Base-by-base conservation (phyloP, 306 rosid species). In the Cicer arietinum region DNA sequence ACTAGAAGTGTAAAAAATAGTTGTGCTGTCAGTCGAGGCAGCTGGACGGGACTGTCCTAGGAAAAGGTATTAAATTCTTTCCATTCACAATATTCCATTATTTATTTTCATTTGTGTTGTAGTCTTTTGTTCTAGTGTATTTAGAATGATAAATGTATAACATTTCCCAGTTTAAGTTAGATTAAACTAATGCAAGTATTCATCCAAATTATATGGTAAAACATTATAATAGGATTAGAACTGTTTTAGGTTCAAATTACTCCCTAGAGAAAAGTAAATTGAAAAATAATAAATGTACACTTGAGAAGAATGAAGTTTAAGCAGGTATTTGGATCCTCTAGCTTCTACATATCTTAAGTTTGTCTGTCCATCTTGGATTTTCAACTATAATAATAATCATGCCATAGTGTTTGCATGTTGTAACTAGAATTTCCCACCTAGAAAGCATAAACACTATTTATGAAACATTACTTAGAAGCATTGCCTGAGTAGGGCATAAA, bases 391-490 rank as follows among this genome's bases (percentile, higher is more conserved):
- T 30, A 30, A 30, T 30, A 73, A 30, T 14, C 52, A 30, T 30
- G 16, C 40, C 60, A 20, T 22, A 17, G 14, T 47, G 20, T 61
- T 54, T 45, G 43, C 58, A 43, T 46, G 75, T 69, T 25, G 30
- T 61, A 45, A 42, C 41, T 14, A 58, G 48, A 44, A 50, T 8
- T 78, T 57, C 47, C 8, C 74, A 54, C 40, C 65, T 5, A 41
- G 35, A 25, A 25, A 25, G 35, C 35, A 25, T 25, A 2, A 25
- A 3, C 35, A 25, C 35, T 25, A 25, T 25, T 25, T 22, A 25
- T 71, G 67, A 72, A 59, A 20, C 71, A 40, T 52, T 77, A 25
- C 56, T 54, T n/a, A 63, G n/a, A 63, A 65, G 10, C 66, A 17
- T 56, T 25, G n/a, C 67, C 45, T 39, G 41, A 58, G 66, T 67